These are phyloP conservation scores for Dioscorea cayenensis DNA, from an alignment of 116 monocot genomes.

Conservation along the genomic window DNA sequence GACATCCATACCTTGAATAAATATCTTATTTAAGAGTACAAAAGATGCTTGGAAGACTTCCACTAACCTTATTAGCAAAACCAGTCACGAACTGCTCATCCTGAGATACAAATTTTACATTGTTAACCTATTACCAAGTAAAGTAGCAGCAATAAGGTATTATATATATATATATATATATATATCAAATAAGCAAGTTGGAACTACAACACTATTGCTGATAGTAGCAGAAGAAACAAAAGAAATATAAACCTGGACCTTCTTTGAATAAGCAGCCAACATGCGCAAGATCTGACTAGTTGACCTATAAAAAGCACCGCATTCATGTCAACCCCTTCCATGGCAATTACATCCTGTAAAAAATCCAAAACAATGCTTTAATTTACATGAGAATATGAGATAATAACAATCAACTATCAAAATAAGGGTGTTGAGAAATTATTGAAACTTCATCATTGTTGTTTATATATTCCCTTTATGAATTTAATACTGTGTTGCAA, in stretches of 20 bases:
- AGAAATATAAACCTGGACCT: constrained; percentile 41
- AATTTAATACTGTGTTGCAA: too few relatives aligned
- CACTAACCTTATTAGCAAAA: constrained; percentile 84
- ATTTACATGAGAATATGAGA: background rate
- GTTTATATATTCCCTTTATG: too few relatives aligned
- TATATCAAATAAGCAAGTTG: too few relatives aligned
- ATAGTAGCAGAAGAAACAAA: background rate
- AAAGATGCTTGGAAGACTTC: constrained; percentile 1
- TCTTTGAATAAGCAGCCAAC: constrained; percentile 88
- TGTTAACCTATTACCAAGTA: constrained; percentile 52
- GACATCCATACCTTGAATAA: too few relatives aligned
- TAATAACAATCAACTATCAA: background rate
- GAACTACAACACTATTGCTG: too few relatives aligned
- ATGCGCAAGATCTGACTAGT: constrained; percentile 81
- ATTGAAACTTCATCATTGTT: too few relatives aligned
- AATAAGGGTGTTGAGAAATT: too few relatives aligned
- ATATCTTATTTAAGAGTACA: too few relatives aligned
- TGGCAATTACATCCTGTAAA: constrained; percentile 87
- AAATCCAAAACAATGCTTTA: constrained; percentile 1
- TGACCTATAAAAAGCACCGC: constrained; percentile 82
- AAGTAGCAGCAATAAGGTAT: constrained; percentile 1
- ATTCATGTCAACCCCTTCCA: constrained; percentile 82
- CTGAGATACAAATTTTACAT: constrained; percentile 87
- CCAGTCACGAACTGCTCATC: constrained; percentile 82
- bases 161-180: too few relatives aligned